phyloP scores from a whole-genome alignment of 2,329 filamentous ascomycete species.

The Sphaerulina vaccinii region DNA sequence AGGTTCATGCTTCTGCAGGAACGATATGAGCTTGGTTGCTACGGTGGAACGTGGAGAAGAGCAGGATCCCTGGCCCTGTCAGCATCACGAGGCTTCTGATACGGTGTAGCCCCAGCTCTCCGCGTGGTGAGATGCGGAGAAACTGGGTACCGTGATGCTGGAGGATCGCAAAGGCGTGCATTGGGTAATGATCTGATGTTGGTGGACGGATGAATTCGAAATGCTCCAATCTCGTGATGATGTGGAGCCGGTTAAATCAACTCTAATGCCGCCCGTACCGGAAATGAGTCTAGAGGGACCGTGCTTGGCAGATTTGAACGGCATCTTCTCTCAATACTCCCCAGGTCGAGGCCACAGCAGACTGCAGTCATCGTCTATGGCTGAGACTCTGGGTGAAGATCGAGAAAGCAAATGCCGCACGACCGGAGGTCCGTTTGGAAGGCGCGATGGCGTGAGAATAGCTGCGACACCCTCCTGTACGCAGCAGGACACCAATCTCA shows the following conservation, averaged over 20 bases:
- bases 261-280: not conserved
- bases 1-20: constrained; percentile 20
- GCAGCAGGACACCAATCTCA: too few relatives aligned
- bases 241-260: constrained; percentile 4
- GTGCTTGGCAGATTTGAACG: not conserved
- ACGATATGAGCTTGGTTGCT: constrained; percentile 9
- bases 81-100: not conserved
- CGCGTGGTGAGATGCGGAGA: constrained; percentile 15
- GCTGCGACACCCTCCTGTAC: too few relatives aligned
- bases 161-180: constrained; percentile 5
- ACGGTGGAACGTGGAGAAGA: constrained; percentile 11
- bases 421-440: too few relatives aligned
- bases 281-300: not conserved
- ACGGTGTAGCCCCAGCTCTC: not conserved
- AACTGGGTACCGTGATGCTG: constrained; percentile 1
- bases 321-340: not conserved
- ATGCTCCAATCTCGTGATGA: constrained; percentile 20
- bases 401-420: not conserved
- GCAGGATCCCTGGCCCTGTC: constrained; percentile 1
- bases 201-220: constrained; percentile 18
- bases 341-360: not conserved
- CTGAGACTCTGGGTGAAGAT: not conserved
- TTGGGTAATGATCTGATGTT: constrained; percentile 17
- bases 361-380: not conserved
- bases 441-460: too few relatives aligned